Evolutionary conservation across 108 stramenopile genomes (phyloP).

Genomic region (Pseudonitzschia multistriata): DNA sequence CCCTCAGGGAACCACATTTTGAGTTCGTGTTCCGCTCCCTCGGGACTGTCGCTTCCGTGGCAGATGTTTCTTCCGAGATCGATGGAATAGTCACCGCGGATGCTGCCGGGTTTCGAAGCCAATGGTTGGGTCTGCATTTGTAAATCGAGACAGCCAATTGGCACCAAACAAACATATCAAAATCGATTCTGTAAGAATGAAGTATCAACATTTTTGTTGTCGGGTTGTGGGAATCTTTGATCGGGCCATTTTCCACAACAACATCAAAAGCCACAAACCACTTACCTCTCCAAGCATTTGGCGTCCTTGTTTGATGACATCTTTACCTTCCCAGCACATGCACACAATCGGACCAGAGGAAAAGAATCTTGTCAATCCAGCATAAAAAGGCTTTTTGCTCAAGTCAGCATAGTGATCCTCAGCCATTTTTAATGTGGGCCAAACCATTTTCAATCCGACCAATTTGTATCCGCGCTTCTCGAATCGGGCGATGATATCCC

Average conservation of each 20-base stretch:
- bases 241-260: not conserved
- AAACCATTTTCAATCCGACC: constrained; percentile 84
- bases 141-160: not conserved
- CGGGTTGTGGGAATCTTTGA: not conserved
- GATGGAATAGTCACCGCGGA: constrained; percentile 84
- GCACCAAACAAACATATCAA: not conserved
- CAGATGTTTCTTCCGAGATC: constrained; percentile 76
- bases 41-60: constrained; percentile 74
- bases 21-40: constrained; percentile 75
- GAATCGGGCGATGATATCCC: constrained; percentile 86
- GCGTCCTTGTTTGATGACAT: constrained; percentile 86
- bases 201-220: not conserved
- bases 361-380: constrained; percentile 90
- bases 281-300: constrained; percentile 81
- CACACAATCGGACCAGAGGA: constrained; percentile 59
- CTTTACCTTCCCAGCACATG: constrained; percentile 94
- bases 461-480: constrained; percentile 92
- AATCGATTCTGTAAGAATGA: too few species aligned
- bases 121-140: constrained; percentile 47
- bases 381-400: constrained; percentile 92
- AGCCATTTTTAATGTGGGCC: constrained; percentile 78
- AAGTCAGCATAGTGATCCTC: constrained; percentile 91
- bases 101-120: constrained; percentile 79
- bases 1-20: constrained; percentile 90
- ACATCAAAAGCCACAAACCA: not conserved